Evolutionary conservation across 768 basidiomycete genomes (phyloP).

Genomic region (Lentinula raphanica): DNA sequence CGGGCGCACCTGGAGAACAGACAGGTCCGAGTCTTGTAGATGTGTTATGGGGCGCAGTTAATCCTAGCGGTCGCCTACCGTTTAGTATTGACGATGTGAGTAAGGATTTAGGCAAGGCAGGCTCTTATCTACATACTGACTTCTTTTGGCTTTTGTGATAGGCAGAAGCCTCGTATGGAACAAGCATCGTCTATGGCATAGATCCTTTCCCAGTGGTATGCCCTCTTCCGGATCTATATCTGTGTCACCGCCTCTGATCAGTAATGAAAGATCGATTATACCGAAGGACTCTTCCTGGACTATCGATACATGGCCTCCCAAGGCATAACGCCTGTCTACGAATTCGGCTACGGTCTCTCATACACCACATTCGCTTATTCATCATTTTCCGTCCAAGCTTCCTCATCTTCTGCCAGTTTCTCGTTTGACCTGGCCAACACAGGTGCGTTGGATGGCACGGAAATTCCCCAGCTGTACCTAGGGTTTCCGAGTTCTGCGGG

Average conservation of each 20-base stretch:
- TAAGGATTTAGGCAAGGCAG: background rate
- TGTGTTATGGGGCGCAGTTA: conserved; percentile 70
- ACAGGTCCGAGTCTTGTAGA: conserved; percentile 72
- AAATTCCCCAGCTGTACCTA: conserved; percentile 52
- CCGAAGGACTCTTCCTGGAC: conserved; percentile 60
- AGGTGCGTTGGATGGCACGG: conserved; percentile 43
- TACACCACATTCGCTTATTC: conserved; percentile 72
- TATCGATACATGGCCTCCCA: conserved; percentile 61
- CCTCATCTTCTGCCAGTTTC: conserved; percentile 28
- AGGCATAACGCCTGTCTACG: conserved; percentile 47
- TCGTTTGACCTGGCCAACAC: conserved; percentile 44
- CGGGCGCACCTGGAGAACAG: conserved; percentile 64
- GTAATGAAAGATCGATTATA: conserved; percentile 51
- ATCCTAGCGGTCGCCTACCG: conserved; percentile 69
- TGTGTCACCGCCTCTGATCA: background rate
- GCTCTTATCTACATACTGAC: background rate
- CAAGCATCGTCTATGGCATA: conserved; percentile 37
- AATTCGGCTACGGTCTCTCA: conserved; percentile 70
- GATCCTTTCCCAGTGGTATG: conserved; percentile 20
- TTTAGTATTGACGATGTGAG: conserved; percentile 67
- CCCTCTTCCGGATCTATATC: background rate
- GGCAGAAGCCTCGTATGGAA: conserved; percentile 37
- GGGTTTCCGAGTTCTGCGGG: conserved; percentile 41
- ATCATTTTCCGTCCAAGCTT: conserved; percentile 33
- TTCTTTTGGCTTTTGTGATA: conserved; percentile 8